A percentile compares a stretch with the other conserved stretches of the same genome.
phyloP scores from a whole-genome alignment of 208 protist genomes.

The Lotmaria passim region DNA sequence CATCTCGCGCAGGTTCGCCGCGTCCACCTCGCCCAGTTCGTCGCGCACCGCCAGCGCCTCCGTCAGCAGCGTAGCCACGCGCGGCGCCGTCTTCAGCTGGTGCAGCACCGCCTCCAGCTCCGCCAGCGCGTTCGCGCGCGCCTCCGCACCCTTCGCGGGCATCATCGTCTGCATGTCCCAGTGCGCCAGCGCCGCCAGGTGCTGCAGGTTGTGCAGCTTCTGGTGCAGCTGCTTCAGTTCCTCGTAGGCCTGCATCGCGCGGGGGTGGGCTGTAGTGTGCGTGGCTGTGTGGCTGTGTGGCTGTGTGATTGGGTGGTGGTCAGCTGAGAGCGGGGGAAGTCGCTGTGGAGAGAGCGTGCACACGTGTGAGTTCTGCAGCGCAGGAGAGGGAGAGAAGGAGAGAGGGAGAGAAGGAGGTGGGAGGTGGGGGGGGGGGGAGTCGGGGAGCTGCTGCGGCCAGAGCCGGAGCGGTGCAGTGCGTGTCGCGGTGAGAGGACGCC shows the following conservation, averaged over 20 bases:
- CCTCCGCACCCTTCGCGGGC: slow-evolving; percentile 48
- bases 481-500: too few relatives aligned
- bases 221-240: slow-evolving; percentile 47
- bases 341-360: too few relatives aligned
- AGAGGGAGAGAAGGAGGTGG: too few relatives aligned
- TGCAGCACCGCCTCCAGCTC: slow-evolving; percentile 15
- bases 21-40: slow-evolving; percentile 39
- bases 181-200: slow-evolving; percentile 36
- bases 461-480: too few relatives aligned
- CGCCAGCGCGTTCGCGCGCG: slow-evolving; percentile 45
- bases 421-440: too few relatives aligned
- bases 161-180: slow-evolving; percentile 72
- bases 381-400: too few relatives aligned
- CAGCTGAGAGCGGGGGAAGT: too few relatives aligned
- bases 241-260: slow-evolving; percentile 44
- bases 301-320: neutral
- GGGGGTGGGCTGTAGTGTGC: neutral
- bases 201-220: slow-evolving; percentile 46
- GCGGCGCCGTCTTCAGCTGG: slow-evolving; percentile 32
- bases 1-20: slow-evolving; percentile 67
- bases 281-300: neutral
- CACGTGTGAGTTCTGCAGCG: too few relatives aligned
- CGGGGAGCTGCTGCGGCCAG: too few relatives aligned
- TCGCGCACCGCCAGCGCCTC: neutral
- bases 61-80: neutral